Base-by-base conservation (phyloP, 306 rosid species). In the Arachis hypogaea region DNA sequence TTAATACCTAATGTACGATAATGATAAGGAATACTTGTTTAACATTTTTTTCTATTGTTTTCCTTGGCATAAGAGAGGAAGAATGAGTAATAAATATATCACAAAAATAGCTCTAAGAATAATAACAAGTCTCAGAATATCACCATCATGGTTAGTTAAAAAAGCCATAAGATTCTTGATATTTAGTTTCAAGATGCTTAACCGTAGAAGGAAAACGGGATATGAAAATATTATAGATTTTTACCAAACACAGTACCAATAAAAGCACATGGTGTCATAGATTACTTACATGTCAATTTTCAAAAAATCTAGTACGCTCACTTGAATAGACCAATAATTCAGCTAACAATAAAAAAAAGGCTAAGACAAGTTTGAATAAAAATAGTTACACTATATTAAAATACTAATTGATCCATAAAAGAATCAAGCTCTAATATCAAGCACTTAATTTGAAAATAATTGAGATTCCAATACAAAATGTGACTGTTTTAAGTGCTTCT, bases 1-100 rank as follows among this genome's bases (percentile, higher is more conserved):
- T 30, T 72, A 79, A 79, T 46, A 41, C 79, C 46, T 40, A 63
- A 33, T 55, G 69, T 29, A 4, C 41, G 55, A 59, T 44, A 76
- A 82, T 42, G 72, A 68, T 58, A 59, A 80, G 54, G 58, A 69
- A 42, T 45, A 74, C 58, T 16, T 47, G 68, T 22, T 64, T 11
- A 50, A 47, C 61, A 47, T 58, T 55, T 16, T 41, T 72, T 47
- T 66, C 36, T 71, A 49, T 4, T 22, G 28, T 22, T 59, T 76
- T 76, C 42, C 45, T 65, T 40, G 52, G 38, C 59, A 43, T 30
- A 69, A 66, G 67, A 72, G 77, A 71, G 43, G 50, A 65, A 50
- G 42, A 43, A 43, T 11, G 46, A 42, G 74, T 45, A 22, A 45
- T 30, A 33, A 70, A 70, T 22, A 58, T 71, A 43, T 33, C 61